These are phyloP conservation scores for Axilococcus clingmanii DNA, from an alignment of 139 green algal genomes.

Conservation along the genomic window DNA sequence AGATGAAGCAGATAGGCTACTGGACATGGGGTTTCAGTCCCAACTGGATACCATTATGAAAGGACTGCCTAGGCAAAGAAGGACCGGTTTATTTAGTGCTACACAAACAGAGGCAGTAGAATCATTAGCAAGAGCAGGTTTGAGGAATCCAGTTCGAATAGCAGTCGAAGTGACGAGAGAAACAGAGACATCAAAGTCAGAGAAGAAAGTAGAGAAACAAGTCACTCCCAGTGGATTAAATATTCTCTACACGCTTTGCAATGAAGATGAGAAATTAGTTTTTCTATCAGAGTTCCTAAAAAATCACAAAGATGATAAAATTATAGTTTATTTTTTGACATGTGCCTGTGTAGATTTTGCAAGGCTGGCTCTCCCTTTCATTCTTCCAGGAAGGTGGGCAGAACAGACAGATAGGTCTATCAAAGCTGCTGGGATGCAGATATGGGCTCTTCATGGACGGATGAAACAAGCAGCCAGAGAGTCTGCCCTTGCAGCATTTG, in stretches of 20 bases:
- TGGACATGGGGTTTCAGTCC: slow-evolving; percentile 88
- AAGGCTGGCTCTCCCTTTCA: slow-evolving; percentile 11
- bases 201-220: slow-evolving; percentile 18
- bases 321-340: slow-evolving; percentile 93
- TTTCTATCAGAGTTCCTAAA: slow-evolving; percentile 51
- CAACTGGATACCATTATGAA: slow-evolving; percentile 63
- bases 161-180: slow-evolving; percentile 5
- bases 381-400: not conserved
- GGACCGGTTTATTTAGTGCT: slow-evolving; percentile 88
- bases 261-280: slow-evolving; percentile 57
- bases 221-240: slow-evolving; percentile 58
- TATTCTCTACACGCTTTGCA: slow-evolving; percentile 43
- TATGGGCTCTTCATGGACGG: slow-evolving; percentile 66
- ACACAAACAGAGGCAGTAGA: slow-evolving; percentile 87
- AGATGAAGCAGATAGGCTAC: slow-evolving; percentile 91
- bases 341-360: slow-evolving; percentile 84
- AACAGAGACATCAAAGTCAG: not conserved
- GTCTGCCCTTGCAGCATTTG: slow-evolving; percentile 53
- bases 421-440: not conserved
- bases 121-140: slow-evolving; percentile 77
- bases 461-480: slow-evolving; percentile 84
- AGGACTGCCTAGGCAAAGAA: slow-evolving; percentile 74
- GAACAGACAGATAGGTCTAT: not conserved
- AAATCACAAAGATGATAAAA: slow-evolving; percentile 50
- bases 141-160: slow-evolving; percentile 84